Evolutionary conservation across 768 basidiomycete genomes (phyloP).

Genomic region (Agaricus blazei): DNA sequence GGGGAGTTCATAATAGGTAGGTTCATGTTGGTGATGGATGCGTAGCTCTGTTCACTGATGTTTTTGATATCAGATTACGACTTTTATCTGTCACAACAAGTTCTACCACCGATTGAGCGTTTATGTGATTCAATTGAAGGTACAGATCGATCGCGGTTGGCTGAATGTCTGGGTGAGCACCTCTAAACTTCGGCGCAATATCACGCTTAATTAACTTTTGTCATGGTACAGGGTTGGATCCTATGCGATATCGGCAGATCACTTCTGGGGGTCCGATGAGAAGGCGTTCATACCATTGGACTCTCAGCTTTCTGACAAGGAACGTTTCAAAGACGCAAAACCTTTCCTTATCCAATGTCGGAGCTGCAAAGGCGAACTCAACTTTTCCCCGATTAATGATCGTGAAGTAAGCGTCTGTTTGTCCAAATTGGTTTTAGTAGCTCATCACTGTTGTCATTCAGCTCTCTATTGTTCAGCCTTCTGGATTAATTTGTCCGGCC

Average conservation of each 20-base stretch:
- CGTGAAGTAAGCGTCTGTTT: slow-evolving; percentile 39
- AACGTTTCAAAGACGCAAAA: slow-evolving; percentile 76
- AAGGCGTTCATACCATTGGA: slow-evolving; percentile 75
- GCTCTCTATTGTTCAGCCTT: slow-evolving; percentile 60
- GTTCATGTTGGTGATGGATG: slow-evolving; percentile 11
- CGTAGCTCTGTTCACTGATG: neutral
- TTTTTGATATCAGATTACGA: slow-evolving; percentile 64
- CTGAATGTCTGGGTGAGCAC: slow-evolving; percentile 83
- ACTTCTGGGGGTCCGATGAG: slow-evolving; percentile 43
- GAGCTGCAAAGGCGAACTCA: slow-evolving; percentile 54
- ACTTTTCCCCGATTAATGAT: slow-evolving; percentile 57
- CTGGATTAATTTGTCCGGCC: slow-evolving; percentile 66
- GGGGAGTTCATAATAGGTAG: slow-evolving; percentile 70
- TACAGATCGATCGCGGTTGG: slow-evolving; percentile 85
- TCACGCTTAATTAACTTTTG: neutral
- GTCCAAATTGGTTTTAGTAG: slow-evolving; percentile 1
- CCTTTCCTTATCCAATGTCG: slow-evolving; percentile 76
- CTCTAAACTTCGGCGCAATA: neutral
- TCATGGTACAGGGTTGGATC: slow-evolving; percentile 37
- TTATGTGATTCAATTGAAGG: slow-evolving; percentile 96
- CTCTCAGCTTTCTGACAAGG: slow-evolving; percentile 82
- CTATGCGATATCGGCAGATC: slow-evolving; percentile 24
- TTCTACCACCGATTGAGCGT: slow-evolving; percentile 91
- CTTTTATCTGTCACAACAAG: slow-evolving; percentile 85
- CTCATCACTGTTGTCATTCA: slow-evolving; percentile 20